Conservation (phyloP, 2,329 filamentous ascomycete genomes). For the Blastomyces parvus region DNA sequence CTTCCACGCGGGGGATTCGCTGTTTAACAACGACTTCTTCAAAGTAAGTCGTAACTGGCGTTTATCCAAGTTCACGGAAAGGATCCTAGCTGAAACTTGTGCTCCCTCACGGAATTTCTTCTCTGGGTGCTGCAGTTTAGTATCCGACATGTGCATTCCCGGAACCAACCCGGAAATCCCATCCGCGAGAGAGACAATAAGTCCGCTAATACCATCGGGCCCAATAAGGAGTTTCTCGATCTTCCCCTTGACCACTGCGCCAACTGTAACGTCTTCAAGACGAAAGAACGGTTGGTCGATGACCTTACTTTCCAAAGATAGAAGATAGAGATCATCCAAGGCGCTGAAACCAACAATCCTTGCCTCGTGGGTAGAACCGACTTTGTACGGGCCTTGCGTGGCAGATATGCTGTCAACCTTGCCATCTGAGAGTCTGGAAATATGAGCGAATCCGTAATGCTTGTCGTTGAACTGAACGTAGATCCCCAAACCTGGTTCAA, state of each 20-base stretch:
- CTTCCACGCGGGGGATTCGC: conserved; percentile 68
- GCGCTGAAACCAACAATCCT: conserved; percentile 80
- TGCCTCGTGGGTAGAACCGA: conserved; percentile 68
- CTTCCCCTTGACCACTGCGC: conserved; percentile 68
- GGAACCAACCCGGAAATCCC: conserved; percentile 83
- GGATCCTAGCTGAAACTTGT: conserved; percentile 72
- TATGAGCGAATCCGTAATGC: conserved; percentile 76
- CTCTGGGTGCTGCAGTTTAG: conserved; percentile 81
- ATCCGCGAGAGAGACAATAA: conserved; percentile 76
- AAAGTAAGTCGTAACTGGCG: conserved; percentile 76
- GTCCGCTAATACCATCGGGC: conserved; percentile 64
- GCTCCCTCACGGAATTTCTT: conserved; percentile 89
- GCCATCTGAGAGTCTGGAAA: conserved; percentile 81
- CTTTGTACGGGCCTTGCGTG: conserved; percentile 64
- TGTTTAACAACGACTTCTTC: conserved; percentile 91
- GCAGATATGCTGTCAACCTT: conserved; percentile 77
- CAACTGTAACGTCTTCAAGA: conserved; percentile 80
- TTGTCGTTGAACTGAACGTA: conserved; percentile 64
- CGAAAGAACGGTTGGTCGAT: conserved; percentile 82
- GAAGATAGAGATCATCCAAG: conserved; percentile 72
- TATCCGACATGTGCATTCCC: conserved; percentile 79
- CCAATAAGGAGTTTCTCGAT: conserved; percentile 78
- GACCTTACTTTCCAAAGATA: conserved; percentile 74
- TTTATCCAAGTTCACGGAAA: conserved; percentile 67
- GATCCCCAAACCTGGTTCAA: conserved; percentile 70